A percentile compares a stretch with the other conserved stretches of the same genome.
phyloP scores from a whole-genome alignment of 2,329 filamentous ascomycete species.

The Cercospora zeina region DNA sequence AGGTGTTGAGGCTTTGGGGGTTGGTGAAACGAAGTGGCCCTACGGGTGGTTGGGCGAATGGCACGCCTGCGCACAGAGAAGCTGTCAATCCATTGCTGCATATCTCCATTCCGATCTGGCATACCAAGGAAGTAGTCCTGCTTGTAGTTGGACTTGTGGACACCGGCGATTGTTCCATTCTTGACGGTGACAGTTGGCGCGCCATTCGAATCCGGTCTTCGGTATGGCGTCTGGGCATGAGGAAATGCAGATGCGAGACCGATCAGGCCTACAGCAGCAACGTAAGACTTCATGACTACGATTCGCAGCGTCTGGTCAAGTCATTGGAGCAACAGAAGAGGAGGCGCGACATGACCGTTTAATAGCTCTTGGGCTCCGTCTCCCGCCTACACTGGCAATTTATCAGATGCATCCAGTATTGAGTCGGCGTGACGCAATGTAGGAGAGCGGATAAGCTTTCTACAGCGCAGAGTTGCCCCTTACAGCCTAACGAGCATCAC shows the following conservation, averaged over 20 bases:
- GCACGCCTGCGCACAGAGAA: constrained; percentile 39
- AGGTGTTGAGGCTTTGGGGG: constrained; percentile 41
- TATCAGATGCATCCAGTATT: constrained; percentile 2
- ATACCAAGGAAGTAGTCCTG: constrained; percentile 49
- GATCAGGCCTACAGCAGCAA: constrained; percentile 15
- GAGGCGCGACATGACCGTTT: constrained; percentile 1
- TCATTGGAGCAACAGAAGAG: not conserved
- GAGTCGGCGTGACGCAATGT: constrained; percentile 3
- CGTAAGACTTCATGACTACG: constrained; percentile 20
- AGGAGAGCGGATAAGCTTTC: constrained; percentile 1
- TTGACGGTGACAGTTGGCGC: constrained; percentile 43
- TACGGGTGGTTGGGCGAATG: constrained; percentile 42
- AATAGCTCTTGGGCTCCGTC: constrained; percentile 14
- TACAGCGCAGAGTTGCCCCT: not conserved
- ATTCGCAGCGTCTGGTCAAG: not conserved
- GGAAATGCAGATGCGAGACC: constrained; percentile 20
- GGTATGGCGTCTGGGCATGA: constrained; percentile 4
- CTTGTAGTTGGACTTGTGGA: constrained; percentile 44
- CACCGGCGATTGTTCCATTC: constrained; percentile 48
- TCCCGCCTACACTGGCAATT: constrained; percentile 6
- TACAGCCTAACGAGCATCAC: not conserved
- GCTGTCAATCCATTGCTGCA: not conserved
- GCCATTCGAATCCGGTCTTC: not conserved
- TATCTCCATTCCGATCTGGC: not conserved
- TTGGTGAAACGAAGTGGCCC: constrained; percentile 39